Evolutionary conservation across 2,329 filamentous ascomycete genomes (phyloP).

Genomic region (Alternaria dauci): DNA sequence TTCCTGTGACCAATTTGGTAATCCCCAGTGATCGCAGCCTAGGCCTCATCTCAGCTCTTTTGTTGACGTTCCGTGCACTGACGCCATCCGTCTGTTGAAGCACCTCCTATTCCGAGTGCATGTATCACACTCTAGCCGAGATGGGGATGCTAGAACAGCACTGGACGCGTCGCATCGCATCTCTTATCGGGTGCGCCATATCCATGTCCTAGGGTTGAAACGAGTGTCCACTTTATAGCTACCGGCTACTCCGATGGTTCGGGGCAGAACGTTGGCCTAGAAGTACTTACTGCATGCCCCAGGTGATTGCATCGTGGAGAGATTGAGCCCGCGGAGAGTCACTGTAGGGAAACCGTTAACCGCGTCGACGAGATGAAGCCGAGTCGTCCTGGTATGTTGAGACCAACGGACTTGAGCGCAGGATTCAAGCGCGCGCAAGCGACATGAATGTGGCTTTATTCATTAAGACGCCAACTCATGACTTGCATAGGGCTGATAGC

Average conservation of each 20-base stretch:
- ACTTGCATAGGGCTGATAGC: conserved; percentile 6
- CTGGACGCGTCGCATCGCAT: neutral
- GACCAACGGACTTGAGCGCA: neutral
- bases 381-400: neutral
- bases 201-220: neutral
- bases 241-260: conserved; percentile 14
- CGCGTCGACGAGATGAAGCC: neutral
- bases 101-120: neutral
- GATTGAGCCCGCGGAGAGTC: neutral
- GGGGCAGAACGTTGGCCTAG: neutral
- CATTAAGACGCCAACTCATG: neutral
- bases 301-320: neutral
- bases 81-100: neutral
- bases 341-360: neutral
- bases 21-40: neutral
- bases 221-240: conserved; percentile 3
- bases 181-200: neutral
- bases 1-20: neutral
- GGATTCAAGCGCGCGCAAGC: neutral
- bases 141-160: neutral
- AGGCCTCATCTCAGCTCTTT: conserved; percentile 6
- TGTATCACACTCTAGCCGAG: neutral
- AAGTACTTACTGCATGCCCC: neutral
- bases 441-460: neutral
- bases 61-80: neutral